Evolutionary conservation across 805 yeast species (phyloP), one percentile per base, ranked within the genome.

Genomic region (Candida jianshihensis): DNA sequence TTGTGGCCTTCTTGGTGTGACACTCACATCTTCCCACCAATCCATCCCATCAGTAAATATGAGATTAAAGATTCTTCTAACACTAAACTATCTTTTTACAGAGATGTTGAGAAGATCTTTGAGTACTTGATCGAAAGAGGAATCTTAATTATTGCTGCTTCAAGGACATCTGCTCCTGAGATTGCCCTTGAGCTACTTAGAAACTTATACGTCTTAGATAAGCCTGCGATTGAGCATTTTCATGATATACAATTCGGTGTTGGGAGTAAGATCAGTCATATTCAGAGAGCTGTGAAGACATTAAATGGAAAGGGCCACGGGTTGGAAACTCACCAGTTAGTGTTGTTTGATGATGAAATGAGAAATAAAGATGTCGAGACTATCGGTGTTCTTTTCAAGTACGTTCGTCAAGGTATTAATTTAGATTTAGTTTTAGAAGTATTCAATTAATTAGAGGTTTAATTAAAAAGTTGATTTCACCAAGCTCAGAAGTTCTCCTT

Each of bases 91-190:
- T 54, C 73, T 0, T 69, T 86, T 34, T 87, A 75, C 53, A 63
- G 62, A 17, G 95, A 87, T 44, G 90, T 87, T 15, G 77, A 75
- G 10, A 67, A 63, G 12, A 80, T 87, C 9, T 59, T 87, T 13
- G 49, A 54, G 11, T 79, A 75, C 37, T 58, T 87, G 37, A 57
- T 59, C 21, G 59, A 59, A 1, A 59, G 73, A 15, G 63, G 54
- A 4, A 77, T 79, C 7, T 59, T 55, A 24, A 68, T 84, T 1
- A 69, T 81, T 20, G 77, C 81, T 4, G 96, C 96, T 0, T 80
- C 90, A 19, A 65, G 95, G 46, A 87, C 96, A 0, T 73, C 75
- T 41, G 74, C 86, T 1, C 95, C 95, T 0, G 65, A 71, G n/a
- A 62, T 81, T n/a, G 96, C 96, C 2, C 66, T 66, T 43, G 73